Evolutionary conservation across 129 eudicot species (phyloP).

Genomic region (Tagetes patula): DNA sequence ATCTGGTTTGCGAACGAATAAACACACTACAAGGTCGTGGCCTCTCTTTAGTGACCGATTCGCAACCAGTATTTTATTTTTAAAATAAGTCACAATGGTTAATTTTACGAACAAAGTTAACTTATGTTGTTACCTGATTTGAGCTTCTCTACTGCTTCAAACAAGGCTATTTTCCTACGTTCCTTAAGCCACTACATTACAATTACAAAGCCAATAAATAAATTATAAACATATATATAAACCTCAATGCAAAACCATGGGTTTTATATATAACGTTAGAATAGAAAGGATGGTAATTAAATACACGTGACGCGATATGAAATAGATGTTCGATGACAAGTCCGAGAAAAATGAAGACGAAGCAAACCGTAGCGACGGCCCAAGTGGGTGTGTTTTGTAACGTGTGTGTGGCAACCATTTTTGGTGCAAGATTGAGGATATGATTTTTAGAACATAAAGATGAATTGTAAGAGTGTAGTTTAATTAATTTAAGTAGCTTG

Average conservation of each 20-base stretch:
- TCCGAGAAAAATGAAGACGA: constrained; percentile 33
- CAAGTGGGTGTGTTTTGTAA: constrained; percentile 31
- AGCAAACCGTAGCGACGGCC: constrained; percentile 37
- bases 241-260: background rate
- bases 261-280: background rate
- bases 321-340: constrained; percentile 34
- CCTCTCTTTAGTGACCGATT: no score
- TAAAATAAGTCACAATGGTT: background rate
- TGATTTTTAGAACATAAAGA: constrained; percentile 4
- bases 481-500: background rate
- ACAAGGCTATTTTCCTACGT: constrained; percentile 39
- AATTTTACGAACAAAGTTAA: no score
- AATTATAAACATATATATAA: no score
- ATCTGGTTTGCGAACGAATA: no score
- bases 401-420: constrained; percentile 19
- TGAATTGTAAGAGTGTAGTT: background rate
- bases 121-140: constrained; percentile 30
- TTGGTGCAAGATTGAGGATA: background rate
- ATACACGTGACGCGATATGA: constrained; percentile 12
- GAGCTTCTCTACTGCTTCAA: constrained; percentile 49
- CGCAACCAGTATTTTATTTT: no score
- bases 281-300: background rate
- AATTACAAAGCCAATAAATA: constrained; percentile 2
- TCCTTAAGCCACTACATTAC: constrained; percentile 46
- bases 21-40: no score